Evolutionary conservation across 176 grass and related monocot genomes (phyloP), one percentile per base, ranked within the genome.

Genomic region (Oryza meyeriana): DNA sequence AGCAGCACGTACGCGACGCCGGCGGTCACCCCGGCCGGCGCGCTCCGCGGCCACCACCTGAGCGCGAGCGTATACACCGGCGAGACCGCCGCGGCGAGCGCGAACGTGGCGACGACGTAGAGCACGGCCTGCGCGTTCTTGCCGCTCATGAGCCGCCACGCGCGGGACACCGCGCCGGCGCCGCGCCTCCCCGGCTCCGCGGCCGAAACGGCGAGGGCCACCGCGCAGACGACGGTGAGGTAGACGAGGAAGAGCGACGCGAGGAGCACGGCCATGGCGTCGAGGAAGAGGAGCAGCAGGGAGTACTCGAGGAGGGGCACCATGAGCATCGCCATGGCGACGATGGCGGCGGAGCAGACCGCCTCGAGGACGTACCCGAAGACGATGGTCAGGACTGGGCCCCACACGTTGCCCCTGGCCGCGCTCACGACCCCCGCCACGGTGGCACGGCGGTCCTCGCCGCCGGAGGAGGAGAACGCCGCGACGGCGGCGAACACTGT

Each of bases 1-100:
- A 91, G 77, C 50, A 84, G 58, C 71, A 83, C 81, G 71, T 91
- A 91, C 0, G 72, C 80, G 6, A 31, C 80, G 5, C 81, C 81
- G n/a, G 84, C 71, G 33, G 76, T 71, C 1, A 33, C 28, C 29
- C 80, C 81, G 28, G 1, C 5, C 3, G 55, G 17, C 5, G 48
- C 34, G 85, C n/a, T 79, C 6, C 39, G 28, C 0, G 61, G 79
- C 84, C 84, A 86, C 67, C 42, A 67, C 0, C 61, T 4, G 12
- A 74, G 13, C 52, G 47, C 67, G 34, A 90, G 79, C 34, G 88
- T 86, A 79, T 90, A 90, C 61, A 90, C 45, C n/a, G 88, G 88
- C 44, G 88, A 86, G 17, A 83, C 83, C 0, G 47, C 83, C 29
- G 67, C 79, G 47, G 59, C 36, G 24, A 90, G 72, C 45, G 67